Evolutionary conservation across 176 grass and related monocot species (phyloP).

Genomic region (Carex pumila): DNA sequence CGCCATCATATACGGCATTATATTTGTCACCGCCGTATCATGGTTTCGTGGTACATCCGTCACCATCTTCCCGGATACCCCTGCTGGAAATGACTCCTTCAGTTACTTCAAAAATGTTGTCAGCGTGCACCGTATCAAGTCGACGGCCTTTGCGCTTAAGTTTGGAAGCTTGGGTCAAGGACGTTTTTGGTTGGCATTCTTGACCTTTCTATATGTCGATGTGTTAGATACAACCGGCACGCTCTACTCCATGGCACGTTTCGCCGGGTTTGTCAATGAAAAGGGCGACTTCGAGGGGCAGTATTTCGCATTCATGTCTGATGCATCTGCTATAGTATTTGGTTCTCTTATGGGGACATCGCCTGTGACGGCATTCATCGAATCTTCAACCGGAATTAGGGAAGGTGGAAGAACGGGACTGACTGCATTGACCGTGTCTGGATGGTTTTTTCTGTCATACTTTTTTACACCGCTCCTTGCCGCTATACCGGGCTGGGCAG

Average conservation of each 20-base stretch:
- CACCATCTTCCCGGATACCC: conserved; percentile 56
- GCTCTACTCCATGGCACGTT: conserved; percentile 75
- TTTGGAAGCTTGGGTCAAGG: conserved; percentile 40
- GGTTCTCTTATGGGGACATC: conserved; percentile 50
- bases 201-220: conserved; percentile 65
- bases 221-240: conserved; percentile 59
- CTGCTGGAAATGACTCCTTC: conserved; percentile 40
- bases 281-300: conserved; percentile 55
- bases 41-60: conserved; percentile 53
- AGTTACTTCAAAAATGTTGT: conserved; percentile 55
- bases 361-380: conserved; percentile 61
- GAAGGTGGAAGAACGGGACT: conserved; percentile 62
- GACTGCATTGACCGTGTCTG: conserved; percentile 39
- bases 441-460: conserved; percentile 48
- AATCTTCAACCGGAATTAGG: conserved; percentile 57
- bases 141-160: conserved; percentile 34
- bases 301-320: conserved; percentile 54
- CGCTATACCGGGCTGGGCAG: conserved; percentile 61
- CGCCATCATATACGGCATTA: conserved; percentile 61
- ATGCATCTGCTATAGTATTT: conserved; percentile 41
- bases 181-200: conserved; percentile 32
- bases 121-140: conserved; percentile 41
- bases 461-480: conserved; percentile 51
- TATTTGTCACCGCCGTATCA: conserved; percentile 51
- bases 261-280: conserved; percentile 44